A percentile compares a stretch with the other conserved stretches of the same genome.
These are phyloP conservation scores for Stemphylium lycopersici DNA, from an alignment of 2,329 filamentous ascomycete species.

Conservation along the genomic window DNA sequence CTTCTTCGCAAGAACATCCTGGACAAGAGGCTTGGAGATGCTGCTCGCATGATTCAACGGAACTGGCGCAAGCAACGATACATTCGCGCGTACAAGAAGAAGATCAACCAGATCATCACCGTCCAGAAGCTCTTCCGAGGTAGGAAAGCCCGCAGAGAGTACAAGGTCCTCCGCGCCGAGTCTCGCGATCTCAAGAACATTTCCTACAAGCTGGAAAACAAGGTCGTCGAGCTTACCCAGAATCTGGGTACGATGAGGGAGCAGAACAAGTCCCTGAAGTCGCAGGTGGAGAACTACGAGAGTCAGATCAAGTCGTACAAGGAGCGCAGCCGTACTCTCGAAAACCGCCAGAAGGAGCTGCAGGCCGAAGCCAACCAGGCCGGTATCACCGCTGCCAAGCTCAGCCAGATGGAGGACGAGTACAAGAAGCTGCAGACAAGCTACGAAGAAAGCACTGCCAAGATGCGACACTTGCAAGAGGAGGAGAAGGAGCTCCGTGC, in stretches of 20 bases:
- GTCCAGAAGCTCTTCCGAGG: constrained; percentile 95
- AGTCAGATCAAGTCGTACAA: constrained; percentile 96
- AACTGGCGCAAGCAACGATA: constrained; percentile 84
- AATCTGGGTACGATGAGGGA: constrained; percentile 88
- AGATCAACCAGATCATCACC: constrained; percentile 86
- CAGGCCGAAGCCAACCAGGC: constrained; percentile 97
- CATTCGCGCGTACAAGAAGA: constrained; percentile 81
- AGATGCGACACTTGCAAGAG: constrained; percentile 92
- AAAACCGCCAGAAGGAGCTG: constrained; percentile 88
- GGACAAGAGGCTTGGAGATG: constrained; percentile 92
- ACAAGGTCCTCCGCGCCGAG: constrained; percentile 92
- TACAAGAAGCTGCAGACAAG: constrained; percentile 89
- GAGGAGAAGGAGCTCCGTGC: constrained; percentile 88
- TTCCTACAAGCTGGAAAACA: constrained; percentile 99
- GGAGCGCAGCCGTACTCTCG: constrained; percentile 85
- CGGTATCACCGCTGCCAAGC: constrained; percentile 88
- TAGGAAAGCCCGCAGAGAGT: constrained; percentile 76
- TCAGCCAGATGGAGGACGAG: constrained; percentile 92
- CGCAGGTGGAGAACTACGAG: constrained; percentile 94
- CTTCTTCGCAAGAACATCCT: constrained; percentile 88
- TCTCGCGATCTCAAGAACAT: constrained; percentile 99
- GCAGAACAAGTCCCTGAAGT: constrained; percentile 88
- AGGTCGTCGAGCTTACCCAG: constrained; percentile 97
- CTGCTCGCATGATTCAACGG: constrained; percentile 87
- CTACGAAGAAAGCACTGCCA: constrained; percentile 87